Evolutionary conservation across 371 early-diverging fungal species (phyloP).

Genomic region (Mortierella sp.): DNA sequence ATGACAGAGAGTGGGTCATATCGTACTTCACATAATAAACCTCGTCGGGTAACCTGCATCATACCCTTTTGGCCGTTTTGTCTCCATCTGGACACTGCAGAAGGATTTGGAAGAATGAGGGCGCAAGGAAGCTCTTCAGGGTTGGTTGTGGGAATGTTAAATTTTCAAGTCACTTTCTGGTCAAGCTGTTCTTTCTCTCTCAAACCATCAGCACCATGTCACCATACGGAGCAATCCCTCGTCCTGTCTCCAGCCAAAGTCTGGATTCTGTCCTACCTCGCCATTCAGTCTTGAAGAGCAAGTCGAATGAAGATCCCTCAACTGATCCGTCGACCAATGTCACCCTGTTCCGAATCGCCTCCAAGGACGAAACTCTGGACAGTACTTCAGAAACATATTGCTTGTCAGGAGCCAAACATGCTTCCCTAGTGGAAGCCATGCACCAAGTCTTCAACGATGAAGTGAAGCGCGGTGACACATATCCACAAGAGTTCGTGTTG

Average conservation of each 20-base stretch:
- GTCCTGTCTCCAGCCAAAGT: constrained; percentile 46
- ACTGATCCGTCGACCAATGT: constrained; percentile 26
- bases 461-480: constrained; percentile 75
- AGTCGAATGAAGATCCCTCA: constrained; percentile 47
- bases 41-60: no score
- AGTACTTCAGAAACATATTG: constrained; percentile 16
- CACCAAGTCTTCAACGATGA: constrained; percentile 72
- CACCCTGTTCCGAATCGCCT: constrained; percentile 49
- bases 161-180: neutral
- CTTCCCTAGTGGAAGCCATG: constrained; percentile 57
- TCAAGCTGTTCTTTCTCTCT: neutral
- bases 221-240: constrained; percentile 70
- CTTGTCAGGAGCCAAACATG: constrained; percentile 13
- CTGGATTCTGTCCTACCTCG: constrained; percentile 60
- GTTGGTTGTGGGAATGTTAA: neutral
- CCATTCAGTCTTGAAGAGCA: constrained; percentile 37
- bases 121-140: no score
- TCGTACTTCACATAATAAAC: no score
- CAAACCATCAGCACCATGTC: constrained; percentile 17
- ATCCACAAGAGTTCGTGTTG: constrained; percentile 74
- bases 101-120: neutral
- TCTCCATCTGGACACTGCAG: neutral
- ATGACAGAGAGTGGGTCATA: no score
- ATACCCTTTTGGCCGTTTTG: constrained; percentile 1
- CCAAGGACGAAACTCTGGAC: constrained; percentile 19